phyloP scores from a whole-genome alignment of 352 stramenopile genomes.

The Phytophthora meadii region DNA sequence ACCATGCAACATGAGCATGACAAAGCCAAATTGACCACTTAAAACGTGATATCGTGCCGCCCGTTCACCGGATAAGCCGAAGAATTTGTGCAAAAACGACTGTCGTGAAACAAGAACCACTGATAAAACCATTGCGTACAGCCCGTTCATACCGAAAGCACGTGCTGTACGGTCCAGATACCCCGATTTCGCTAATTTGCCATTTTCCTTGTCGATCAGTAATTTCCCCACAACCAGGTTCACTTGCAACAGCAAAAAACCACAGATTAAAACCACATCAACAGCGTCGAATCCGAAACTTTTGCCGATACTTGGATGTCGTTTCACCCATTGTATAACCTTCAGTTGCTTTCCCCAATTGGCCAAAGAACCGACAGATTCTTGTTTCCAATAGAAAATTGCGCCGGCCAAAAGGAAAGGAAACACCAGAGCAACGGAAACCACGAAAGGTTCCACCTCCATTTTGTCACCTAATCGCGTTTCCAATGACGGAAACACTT shows the following conservation, averaged over 20 bases:
- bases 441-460: constrained; percentile 56
- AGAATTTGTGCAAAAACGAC: constrained; percentile 73
- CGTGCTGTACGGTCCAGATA: constrained; percentile 53
- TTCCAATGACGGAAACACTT: constrained; percentile 37
- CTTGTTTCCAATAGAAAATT: constrained; percentile 54
- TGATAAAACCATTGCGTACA: constrained; percentile 62
- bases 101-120: constrained; percentile 64
- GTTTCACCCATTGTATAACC: constrained; percentile 36
- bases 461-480: constrained; percentile 41
- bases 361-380: constrained; percentile 15
- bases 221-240: constrained; percentile 73
- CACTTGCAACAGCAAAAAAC: constrained; percentile 65
- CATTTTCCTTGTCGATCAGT: constrained; percentile 65
- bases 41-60: constrained; percentile 69
- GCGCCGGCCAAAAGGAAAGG: constrained; percentile 47
- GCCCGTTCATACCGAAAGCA: constrained; percentile 76
- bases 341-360: constrained; percentile 17
- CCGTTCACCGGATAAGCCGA: constrained; percentile 63
- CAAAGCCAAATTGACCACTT: constrained; percentile 58
- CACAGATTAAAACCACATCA: constrained; percentile 47
- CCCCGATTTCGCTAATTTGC: constrained; percentile 71
- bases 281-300: constrained; percentile 48
- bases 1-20: constrained; percentile 56
- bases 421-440: constrained; percentile 42
- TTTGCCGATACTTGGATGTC: constrained; percentile 29